phyloP scores from a whole-genome alignment of 2,329 filamentous ascomycete species.

The Mycosphaerella arachidis region DNA sequence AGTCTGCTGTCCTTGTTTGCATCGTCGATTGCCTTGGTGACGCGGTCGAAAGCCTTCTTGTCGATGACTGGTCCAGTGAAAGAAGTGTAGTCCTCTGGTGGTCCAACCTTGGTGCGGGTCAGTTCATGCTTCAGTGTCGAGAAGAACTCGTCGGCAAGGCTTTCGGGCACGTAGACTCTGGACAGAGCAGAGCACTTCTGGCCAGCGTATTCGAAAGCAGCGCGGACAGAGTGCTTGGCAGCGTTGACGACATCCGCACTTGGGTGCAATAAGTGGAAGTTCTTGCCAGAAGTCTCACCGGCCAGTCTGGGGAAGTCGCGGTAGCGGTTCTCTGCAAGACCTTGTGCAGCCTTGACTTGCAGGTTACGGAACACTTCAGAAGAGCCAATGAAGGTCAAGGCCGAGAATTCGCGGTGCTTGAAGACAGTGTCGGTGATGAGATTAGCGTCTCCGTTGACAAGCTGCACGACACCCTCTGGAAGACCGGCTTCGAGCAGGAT shows the following conservation, averaged over 20 bases:
- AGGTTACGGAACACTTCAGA: constrained; percentile 83
- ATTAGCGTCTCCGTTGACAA: constrained; percentile 79
- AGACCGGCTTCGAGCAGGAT: constrained; percentile 90
- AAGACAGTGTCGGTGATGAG: constrained; percentile 74
- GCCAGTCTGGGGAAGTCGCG: constrained; percentile 79
- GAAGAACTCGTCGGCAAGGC: constrained; percentile 67
- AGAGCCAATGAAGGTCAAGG: constrained; percentile 87
- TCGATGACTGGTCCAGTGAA: constrained; percentile 86
- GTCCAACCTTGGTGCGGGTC: constrained; percentile 63
- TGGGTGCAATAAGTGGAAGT: constrained; percentile 78
- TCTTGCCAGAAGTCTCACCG: constrained; percentile 86
- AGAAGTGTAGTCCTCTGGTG: constrained; percentile 64
- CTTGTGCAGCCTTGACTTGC: constrained; percentile 76
- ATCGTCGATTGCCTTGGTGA: constrained; percentile 67
- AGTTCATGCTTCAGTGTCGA: constrained; percentile 61
- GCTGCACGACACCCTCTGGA: constrained; percentile 82
- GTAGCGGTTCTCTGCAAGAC: constrained; percentile 76
- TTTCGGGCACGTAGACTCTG: constrained; percentile 69
- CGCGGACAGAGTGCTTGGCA: constrained; percentile 73
- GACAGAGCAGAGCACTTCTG: constrained; percentile 87
- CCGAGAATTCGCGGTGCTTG: constrained; percentile 71
- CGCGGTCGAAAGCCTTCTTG: constrained; percentile 71
- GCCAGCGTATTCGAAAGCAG: constrained; percentile 83
- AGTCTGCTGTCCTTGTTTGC: constrained; percentile 69
- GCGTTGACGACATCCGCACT: constrained; percentile 74